Percentiles rank a stretch among this genome's conserved stretches.
Conservation (phyloP, 2,329 filamentous ascomycete genomes). For the Colletotrichum cuscutae region DNA sequence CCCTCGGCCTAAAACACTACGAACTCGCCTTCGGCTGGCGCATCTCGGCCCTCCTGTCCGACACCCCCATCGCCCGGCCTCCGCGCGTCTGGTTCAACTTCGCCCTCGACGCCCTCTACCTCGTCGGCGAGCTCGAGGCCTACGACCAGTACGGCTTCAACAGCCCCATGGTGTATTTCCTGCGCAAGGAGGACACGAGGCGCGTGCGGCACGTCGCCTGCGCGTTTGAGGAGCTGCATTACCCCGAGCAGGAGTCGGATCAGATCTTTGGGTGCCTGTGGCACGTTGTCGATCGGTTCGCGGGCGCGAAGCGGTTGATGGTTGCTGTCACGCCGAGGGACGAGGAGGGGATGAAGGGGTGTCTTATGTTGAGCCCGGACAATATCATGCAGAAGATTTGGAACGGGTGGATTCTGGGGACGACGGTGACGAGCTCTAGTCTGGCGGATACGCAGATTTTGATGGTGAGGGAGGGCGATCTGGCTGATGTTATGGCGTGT, state of each 20-base stretch:
- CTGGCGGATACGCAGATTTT: slow-evolving; percentile 56
- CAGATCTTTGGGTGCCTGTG: slow-evolving; percentile 60
- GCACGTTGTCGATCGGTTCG: slow-evolving; percentile 59
- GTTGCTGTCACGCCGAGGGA: slow-evolving; percentile 54
- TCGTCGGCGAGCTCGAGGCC: slow-evolving; percentile 60
- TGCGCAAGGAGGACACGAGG: slow-evolving; percentile 52
- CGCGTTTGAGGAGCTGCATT: slow-evolving; percentile 55
- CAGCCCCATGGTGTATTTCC: slow-evolving; percentile 60
- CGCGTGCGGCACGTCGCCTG: slow-evolving; percentile 57
- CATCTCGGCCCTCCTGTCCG: slow-evolving; percentile 52
- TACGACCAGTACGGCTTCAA: slow-evolving; percentile 58
- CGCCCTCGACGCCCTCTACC: slow-evolving; percentile 55
- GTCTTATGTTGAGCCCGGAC: slow-evolving; percentile 44
- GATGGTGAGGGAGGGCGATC: slow-evolving; percentile 54
- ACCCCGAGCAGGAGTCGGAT: slow-evolving; percentile 53
- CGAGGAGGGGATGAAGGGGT: slow-evolving; percentile 42
- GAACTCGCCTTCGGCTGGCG: slow-evolving; percentile 59
- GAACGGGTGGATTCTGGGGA: slow-evolving; percentile 56
- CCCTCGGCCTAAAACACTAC: slow-evolving; percentile 55
- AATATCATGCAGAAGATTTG: slow-evolving; percentile 60
- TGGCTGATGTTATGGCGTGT: slow-evolving; percentile 46
- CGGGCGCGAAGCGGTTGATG: slow-evolving; percentile 47
- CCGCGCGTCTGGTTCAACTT: slow-evolving; percentile 61
- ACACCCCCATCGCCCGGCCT: slow-evolving; percentile 46
- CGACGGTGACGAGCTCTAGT: slow-evolving; percentile 49